Conservation (phyloP, 805 yeast species). For the Debaryomyces hansenii region DNA sequence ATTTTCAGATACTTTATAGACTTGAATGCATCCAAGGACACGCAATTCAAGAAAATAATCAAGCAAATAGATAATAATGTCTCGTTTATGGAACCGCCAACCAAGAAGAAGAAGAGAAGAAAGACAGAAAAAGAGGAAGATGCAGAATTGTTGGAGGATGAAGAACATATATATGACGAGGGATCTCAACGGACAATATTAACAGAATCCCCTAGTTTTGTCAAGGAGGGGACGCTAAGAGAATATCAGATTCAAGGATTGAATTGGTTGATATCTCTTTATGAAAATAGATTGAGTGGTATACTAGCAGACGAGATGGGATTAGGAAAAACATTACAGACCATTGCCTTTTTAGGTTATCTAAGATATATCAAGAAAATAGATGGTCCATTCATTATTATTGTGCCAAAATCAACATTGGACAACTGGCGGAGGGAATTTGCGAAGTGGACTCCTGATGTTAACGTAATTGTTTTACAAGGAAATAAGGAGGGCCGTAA, state of each 20-base stretch:
- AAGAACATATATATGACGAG: slow-evolving; percentile 58
- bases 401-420: slow-evolving; percentile 93
- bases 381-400: slow-evolving; percentile 87
- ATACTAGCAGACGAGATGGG: slow-evolving; percentile 99
- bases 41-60: slow-evolving; percentile 60
- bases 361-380: slow-evolving; percentile 73
- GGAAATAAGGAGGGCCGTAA: slow-evolving; percentile 85
- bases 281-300: slow-evolving; percentile 87
- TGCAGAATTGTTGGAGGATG: slow-evolving; percentile 84
- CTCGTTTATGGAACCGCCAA: slow-evolving; percentile 32
- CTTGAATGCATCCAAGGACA: slow-evolving; percentile 76
- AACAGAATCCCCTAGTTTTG: slow-evolving; percentile 79
- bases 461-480: slow-evolving; percentile 78
- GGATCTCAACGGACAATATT: slow-evolving; percentile 60
- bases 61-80: slow-evolving; percentile 54
- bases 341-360: slow-evolving; percentile 88
- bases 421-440: slow-evolving; percentile 98
- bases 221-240: slow-evolving; percentile 70
- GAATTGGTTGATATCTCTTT: slow-evolving; percentile 88
- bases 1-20: slow-evolving; percentile 87
- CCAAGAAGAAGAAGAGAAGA: slow-evolving; percentile 46
- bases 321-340: slow-evolving; percentile 91
- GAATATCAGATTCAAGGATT: slow-evolving; percentile 94
- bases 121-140: slow-evolving; percentile 96
- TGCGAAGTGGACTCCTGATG: slow-evolving; percentile 94